Conservation (phyloP, 108 stramenopile genomes). For the Heterococcus sp. region DNA sequence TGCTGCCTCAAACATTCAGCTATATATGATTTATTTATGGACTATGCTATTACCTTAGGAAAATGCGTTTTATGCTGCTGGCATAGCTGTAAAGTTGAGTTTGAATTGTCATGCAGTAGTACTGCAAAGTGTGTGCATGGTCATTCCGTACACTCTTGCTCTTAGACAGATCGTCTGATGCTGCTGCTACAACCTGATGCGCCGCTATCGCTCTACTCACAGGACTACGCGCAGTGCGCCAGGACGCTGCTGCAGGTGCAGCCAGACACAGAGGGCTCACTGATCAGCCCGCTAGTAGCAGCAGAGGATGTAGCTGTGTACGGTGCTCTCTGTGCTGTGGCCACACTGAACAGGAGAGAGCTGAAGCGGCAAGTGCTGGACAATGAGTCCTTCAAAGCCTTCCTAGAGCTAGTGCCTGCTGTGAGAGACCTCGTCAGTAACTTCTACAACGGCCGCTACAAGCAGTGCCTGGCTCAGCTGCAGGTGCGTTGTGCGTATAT, state of each 20-base stretch:
- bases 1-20: neutral
- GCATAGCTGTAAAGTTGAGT: too few species aligned
- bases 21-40: neutral
- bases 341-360: constrained; percentile 23
- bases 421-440: neutral
- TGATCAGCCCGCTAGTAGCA: constrained; percentile 15
- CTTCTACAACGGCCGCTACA: constrained; percentile 29
- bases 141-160: too few species aligned
- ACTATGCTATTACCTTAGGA: neutral
- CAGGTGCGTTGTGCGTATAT: neutral
- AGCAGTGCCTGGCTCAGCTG: constrained; percentile 17
- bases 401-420: constrained; percentile 44
- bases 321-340: constrained; percentile 42
- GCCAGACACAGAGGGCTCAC: constrained; percentile 11
- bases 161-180: too few species aligned
- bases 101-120: too few species aligned
- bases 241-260: constrained; percentile 23
- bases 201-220: too few species aligned
- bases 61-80: neutral
- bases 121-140: too few species aligned
- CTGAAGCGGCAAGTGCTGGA: constrained; percentile 22
- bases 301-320: constrained; percentile 39
- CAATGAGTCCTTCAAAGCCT: constrained; percentile 15
- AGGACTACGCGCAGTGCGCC: constrained; percentile 7
- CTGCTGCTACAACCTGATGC: too few species aligned